Evolutionary conservation across 2,329 filamentous ascomycete genomes (phyloP).

Genomic region (Atkinsonella texensis): DNA sequence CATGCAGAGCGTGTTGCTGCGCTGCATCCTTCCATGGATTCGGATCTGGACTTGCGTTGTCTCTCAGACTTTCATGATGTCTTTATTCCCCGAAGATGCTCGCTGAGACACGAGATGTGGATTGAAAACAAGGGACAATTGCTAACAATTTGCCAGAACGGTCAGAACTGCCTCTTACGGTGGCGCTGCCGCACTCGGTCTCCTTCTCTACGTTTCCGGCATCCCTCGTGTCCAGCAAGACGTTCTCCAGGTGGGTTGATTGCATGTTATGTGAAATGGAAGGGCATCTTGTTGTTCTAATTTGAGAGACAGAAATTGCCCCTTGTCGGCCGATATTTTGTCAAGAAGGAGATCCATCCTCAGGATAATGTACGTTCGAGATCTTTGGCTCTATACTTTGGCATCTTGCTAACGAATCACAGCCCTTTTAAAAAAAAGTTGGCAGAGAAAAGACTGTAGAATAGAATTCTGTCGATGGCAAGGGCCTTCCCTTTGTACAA

Average conservation of each 20-base stretch:
- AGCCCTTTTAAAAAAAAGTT: slow-evolving; percentile 28
- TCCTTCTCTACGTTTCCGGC: slow-evolving; percentile 50
- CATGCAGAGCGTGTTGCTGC: neutral
- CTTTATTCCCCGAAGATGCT: neutral
- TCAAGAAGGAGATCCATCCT: slow-evolving; percentile 41
- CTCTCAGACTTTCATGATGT: neutral
- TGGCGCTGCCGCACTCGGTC: slow-evolving; percentile 42
- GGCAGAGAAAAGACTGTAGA: slow-evolving; percentile 16
- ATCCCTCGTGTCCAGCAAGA: slow-evolving; percentile 49
- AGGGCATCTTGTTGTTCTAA: neutral
- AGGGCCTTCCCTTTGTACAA: slow-evolving; percentile 24
- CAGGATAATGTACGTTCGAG: slow-evolving; percentile 47
- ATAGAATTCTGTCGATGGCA: slow-evolving; percentile 13
- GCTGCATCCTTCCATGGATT: neutral
- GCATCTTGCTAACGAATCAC: slow-evolving; percentile 12
- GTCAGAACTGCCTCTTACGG: slow-evolving; percentile 36
- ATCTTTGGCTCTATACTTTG: neutral
- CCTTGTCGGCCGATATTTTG: slow-evolving; percentile 36
- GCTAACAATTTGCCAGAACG: slow-evolving; percentile 5
- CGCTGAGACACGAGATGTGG: no score
- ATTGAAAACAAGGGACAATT: neutral
- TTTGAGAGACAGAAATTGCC: slow-evolving; percentile 37
- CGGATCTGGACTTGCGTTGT: neutral
- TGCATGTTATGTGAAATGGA: no score
- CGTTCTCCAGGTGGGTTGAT: slow-evolving; percentile 39